Base-by-base conservation (phyloP, 2,329 filamentous ascomycete species). In the Alternaria atra region DNA sequence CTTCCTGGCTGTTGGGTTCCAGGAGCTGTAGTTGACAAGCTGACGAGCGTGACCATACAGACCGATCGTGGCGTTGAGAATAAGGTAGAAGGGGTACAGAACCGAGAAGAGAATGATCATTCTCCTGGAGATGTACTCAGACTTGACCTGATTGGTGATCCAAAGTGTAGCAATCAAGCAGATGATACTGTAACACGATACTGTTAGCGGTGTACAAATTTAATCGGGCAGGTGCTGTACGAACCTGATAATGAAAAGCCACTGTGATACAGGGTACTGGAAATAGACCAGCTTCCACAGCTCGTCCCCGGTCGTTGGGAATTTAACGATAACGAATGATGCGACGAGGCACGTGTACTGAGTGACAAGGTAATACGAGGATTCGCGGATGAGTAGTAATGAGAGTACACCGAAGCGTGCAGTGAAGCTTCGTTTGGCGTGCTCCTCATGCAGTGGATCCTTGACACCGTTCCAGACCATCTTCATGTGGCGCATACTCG, bases 351-450 rank as follows among this genome's bases (percentile, higher is more conserved):
- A 84, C 2, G 78, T 80, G 67, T 84, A 83, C 63, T 83, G 81
- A 3, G 81, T 82, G 43, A 84, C 81, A 13, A 84, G 77, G 55
- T 84, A 84, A 63, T 84, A 84, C 51, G 78, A 81, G 40, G 78
- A 69, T 63, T 84, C 82, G 27, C 82, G 80, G 32, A 83, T 79
- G 20, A 81, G 70, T 1, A 84, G 77, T 5, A 84, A 68, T 1
- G 81, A 83, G 2, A 83, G 61, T 5, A 84, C 71, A 10, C 82
- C 82, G 48, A 82, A 80, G 6, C 82, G 79, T 2, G 73, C 69
- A 13, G 68, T 77, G 42, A 78, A 71, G 29, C 60, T 75, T 1
- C 82, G 77, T 52, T 77, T 77, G 27, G 52, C 47, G 47, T 75
- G 64, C 20, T 66, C 59, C 15, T 67, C 58, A 43, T 69, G 72